Percentiles rank a stretch among this genome's conserved stretches.
phyloP scores from a whole-genome alignment of 768 basidiomycete genomes.

The Suillus occidentalis region DNA sequence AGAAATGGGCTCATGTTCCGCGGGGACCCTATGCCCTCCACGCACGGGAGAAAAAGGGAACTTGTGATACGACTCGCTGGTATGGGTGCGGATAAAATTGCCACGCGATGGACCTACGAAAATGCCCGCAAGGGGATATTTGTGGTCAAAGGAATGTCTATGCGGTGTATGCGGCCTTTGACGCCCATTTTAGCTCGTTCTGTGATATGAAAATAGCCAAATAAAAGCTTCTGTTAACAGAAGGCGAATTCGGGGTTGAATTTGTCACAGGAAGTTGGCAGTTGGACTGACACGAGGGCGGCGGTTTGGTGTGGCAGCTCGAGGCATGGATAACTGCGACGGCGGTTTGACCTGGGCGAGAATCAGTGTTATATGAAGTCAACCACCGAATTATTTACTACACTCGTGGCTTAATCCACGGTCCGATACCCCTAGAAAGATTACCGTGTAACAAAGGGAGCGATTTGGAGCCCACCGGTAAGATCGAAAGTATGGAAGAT shows the following conservation, averaged over 20 bases:
- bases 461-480: neutral
- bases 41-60: conserved; percentile 3
- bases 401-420: neutral
- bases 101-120: neutral
- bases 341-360: neutral
- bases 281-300: conserved; percentile 4
- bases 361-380: conserved; percentile 1
- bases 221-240: neutral
- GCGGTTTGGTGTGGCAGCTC: neutral
- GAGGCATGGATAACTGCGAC: conserved; percentile 1
- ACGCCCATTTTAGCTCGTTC: neutral
- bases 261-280: conserved; percentile 2
- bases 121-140: neutral
- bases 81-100: neutral
- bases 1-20: neutral
- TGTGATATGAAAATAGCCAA: neutral
- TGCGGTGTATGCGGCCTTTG: neutral
- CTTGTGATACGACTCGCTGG: neutral
- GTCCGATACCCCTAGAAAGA: neutral
- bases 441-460: neutral
- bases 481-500: neutral
- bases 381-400: neutral
- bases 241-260: neutral
- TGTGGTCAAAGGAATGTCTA: neutral
- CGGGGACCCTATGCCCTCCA: conserved; percentile 4